phyloP scores from a whole-genome alignment of 345 rosid genomes.

The Ricinus communis region DNA sequence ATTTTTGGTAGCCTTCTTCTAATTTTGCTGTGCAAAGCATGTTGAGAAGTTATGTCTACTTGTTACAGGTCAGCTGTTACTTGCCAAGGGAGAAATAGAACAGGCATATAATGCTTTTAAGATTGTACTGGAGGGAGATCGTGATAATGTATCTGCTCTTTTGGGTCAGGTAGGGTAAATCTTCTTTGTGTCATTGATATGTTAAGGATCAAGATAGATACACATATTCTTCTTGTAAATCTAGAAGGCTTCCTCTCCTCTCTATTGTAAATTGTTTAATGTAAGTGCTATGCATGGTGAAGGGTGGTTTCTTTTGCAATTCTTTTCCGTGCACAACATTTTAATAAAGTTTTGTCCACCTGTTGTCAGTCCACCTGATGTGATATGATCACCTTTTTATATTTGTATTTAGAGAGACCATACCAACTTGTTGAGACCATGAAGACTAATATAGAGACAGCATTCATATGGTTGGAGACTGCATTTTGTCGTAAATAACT shows the following conservation, averaged over 20 bases:
- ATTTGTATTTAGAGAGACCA: background rate
- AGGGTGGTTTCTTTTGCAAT: background rate
- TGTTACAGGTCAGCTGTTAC: conserved; percentile 83
- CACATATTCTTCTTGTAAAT: too few species aligned
- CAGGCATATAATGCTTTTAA: conserved; percentile 90
- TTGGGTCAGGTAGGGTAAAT: conserved; percentile 78
- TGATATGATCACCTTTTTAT: background rate
- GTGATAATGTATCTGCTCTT: conserved; percentile 90
- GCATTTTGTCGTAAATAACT: conserved; percentile 12
- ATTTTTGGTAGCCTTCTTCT: background rate
- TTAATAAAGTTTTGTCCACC: too few species aligned
- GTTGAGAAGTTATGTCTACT: conserved; percentile 15
- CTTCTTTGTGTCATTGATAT: background rate
- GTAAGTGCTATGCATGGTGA: too few species aligned
- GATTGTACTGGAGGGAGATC: conserved; percentile 72
- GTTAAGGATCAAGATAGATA: conserved; percentile 11
- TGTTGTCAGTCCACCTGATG: background rate
- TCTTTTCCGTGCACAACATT: too few species aligned
- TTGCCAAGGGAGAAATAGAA: conserved; percentile 91
- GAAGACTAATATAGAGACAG: too few species aligned
- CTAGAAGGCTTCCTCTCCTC: too few species aligned
- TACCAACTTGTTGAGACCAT: too few species aligned
- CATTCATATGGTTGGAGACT: background rate
- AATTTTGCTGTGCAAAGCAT: background rate
- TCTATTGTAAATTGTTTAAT: background rate